Evolutionary conservation across 192 early-diverging fungal genomes (phyloP).

Genomic region (Paraglomus brasilianum): DNA sequence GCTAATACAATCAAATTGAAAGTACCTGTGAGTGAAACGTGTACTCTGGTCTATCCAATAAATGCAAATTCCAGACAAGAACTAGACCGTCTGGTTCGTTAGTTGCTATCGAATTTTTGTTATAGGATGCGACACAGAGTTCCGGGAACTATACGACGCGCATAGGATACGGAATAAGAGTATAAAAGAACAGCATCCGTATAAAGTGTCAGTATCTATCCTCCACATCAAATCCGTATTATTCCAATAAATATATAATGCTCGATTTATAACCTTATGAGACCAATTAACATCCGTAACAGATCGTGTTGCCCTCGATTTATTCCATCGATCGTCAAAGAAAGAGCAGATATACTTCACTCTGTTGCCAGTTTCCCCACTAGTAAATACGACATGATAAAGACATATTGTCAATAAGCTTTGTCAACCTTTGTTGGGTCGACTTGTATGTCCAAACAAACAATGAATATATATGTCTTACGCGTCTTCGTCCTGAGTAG

Average conservation of each 20-base stretch:
- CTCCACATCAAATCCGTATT: too few relatives aligned
- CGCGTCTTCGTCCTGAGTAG: constrained; percentile 55
- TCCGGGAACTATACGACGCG: constrained; percentile 69
- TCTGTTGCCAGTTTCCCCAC: constrained; percentile 61
- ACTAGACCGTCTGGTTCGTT: constrained; percentile 96
- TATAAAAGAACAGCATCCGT: too few relatives aligned
- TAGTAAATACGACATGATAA: constrained; percentile 39
- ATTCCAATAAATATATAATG: too few relatives aligned
- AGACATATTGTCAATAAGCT: neutral
- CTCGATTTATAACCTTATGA: constrained; percentile 53
- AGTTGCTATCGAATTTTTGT: constrained; percentile 80
- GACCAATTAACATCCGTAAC: constrained; percentile 95
- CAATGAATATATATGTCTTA: constrained; percentile 38
- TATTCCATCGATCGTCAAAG: constrained; percentile 80
- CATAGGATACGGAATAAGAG: too few relatives aligned
- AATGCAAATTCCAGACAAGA: constrained; percentile 93
- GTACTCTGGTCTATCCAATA: constrained; percentile 90
- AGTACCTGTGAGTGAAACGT: constrained; percentile 83
- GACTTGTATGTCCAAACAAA: too few relatives aligned
- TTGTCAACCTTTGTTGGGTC: neutral
- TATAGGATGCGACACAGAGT: constrained; percentile 88
- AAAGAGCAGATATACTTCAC: constrained; percentile 73
- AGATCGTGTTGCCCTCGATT: constrained; percentile 60
- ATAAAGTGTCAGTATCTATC: too few relatives aligned
- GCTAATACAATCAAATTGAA: too few relatives aligned